Evolutionary conservation across 371 early-diverging fungal species (phyloP).

Genomic region (Mortierella sp.): DNA sequence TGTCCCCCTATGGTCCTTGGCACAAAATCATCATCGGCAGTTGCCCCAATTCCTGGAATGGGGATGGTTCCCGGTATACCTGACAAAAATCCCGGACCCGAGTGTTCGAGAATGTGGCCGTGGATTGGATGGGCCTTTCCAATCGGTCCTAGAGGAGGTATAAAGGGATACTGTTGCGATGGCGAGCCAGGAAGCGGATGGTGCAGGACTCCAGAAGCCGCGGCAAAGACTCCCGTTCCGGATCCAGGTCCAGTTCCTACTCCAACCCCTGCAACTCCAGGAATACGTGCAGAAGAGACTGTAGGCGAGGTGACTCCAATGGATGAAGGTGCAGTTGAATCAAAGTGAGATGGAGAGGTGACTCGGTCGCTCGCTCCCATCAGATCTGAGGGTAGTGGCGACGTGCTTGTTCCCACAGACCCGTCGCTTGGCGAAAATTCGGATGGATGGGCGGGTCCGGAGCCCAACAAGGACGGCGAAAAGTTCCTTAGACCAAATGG

Average conservation of each 20-base stretch:
- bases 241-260: background rate
- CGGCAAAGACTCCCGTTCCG: background rate
- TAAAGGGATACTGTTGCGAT: conserved; percentile 33
- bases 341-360: conserved; percentile 21
- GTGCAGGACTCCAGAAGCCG: background rate
- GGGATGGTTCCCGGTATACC: background rate
- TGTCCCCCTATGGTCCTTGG: conserved; percentile 1
- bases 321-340: conserved; percentile 7
- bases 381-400: conserved; percentile 1
- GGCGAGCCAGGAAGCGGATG: conserved; percentile 18
- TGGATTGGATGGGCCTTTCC: conserved; percentile 21
- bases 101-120: conserved; percentile 6
- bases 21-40: conserved; percentile 11
- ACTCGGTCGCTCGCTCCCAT: background rate
- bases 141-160: conserved; percentile 26
- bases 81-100: conserved; percentile 3
- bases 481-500: conserved; percentile 21
- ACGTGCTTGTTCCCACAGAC: background rate
- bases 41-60: background rate
- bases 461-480: conserved; percentile 19
- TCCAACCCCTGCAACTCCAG: background rate
- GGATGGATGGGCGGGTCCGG: conserved; percentile 4
- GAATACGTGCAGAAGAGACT: background rate
- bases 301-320: conserved; percentile 7
- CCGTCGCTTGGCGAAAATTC: conserved; percentile 19